These are phyloP conservation scores for Mucor sp. DNA, from an alignment of 371 early-diverging fungal species.

Conservation along the genomic window DNA sequence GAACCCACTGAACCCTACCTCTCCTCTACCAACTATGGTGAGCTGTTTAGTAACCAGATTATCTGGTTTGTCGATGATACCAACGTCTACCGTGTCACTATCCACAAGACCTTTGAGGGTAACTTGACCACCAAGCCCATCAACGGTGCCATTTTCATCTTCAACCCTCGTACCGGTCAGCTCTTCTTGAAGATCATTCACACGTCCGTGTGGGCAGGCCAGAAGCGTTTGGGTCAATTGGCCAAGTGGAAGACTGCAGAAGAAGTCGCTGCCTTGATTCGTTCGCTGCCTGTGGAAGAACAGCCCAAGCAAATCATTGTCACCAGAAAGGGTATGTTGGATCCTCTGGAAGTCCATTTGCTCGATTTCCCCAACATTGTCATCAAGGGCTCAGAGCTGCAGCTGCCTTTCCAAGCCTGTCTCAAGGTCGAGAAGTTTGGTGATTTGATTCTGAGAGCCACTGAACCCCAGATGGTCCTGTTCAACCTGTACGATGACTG, in stretches of 20 bases:
- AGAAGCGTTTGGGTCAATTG: slow-evolving; percentile 97
- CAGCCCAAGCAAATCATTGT: slow-evolving; percentile 99
- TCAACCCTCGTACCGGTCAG: slow-evolving; percentile 99
- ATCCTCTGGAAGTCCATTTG: slow-evolving; percentile 96
- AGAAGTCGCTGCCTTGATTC: slow-evolving; percentile 98
- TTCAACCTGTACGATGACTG: slow-evolving; percentile 96
- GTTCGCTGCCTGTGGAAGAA: slow-evolving; percentile 97
- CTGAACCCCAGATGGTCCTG: slow-evolving; percentile 95
- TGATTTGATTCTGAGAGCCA: slow-evolving; percentile 95
- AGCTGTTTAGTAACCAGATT: slow-evolving; percentile 96
- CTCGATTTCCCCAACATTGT: slow-evolving; percentile 98
- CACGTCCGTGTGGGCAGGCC: slow-evolving; percentile 98
- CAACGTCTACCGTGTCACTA: slow-evolving; percentile 98
- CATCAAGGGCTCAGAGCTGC: slow-evolving; percentile 96
- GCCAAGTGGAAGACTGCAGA: slow-evolving; percentile 99
- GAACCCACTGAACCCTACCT: slow-evolving; percentile 99
- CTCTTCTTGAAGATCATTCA: slow-evolving; percentile 99
- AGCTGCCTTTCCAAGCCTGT: slow-evolving; percentile 97
- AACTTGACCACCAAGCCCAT: slow-evolving; percentile 98
- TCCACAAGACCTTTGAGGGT: slow-evolving; percentile 99
- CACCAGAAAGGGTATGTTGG: slow-evolving; percentile 98
- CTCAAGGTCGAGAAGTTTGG: slow-evolving; percentile 98
- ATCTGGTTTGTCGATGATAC: slow-evolving; percentile 99
- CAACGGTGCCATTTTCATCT: slow-evolving; percentile 98
- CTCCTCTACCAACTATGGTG: slow-evolving; percentile 94